Conservation (phyloP, 768 basidiomycete species). For the Auriscalpium microsporum region DNA sequence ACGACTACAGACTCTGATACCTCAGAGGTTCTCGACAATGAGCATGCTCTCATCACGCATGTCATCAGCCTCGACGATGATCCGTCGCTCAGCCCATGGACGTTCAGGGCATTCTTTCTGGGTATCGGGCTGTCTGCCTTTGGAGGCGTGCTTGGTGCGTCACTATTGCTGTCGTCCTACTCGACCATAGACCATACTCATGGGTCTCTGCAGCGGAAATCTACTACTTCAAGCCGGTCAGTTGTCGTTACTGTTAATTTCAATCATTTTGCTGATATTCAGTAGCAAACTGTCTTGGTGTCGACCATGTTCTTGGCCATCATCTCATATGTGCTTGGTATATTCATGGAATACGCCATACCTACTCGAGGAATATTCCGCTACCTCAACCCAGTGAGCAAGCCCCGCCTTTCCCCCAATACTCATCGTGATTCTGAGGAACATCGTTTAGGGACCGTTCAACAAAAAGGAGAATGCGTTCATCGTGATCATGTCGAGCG, state of each 20-base stretch:
- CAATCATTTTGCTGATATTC: background rate
- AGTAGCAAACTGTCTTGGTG: conserved; percentile 43
- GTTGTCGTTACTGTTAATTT: background rate
- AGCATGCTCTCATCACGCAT: conserved; percentile 39
- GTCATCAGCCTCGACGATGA: conserved; percentile 42
- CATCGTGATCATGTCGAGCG: conserved; percentile 49
- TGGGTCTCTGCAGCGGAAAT: conserved; percentile 36
- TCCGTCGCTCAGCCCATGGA: conserved; percentile 37
- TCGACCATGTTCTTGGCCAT: conserved; percentile 48
- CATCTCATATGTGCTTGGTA: conserved; percentile 42
- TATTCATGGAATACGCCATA: conserved; percentile 36
- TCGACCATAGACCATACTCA: background rate
- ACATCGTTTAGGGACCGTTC: conserved; percentile 35
- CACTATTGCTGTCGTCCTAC: background rate
- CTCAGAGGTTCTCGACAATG: conserved; percentile 31
- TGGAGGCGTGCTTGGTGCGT: conserved; percentile 40
- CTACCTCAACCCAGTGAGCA: conserved; percentile 44
- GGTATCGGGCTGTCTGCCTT: conserved; percentile 40
- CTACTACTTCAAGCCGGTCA: conserved; percentile 53
- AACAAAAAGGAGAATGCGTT: conserved; percentile 55
- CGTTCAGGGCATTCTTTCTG: conserved; percentile 36
- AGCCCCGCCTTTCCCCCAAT: background rate
- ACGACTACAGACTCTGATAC: conserved; percentile 20
- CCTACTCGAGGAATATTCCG: conserved; percentile 39
- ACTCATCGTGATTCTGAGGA: background rate